Base-by-base conservation (phyloP, 2,329 filamentous ascomycete species). In the Penicillium freii region DNA sequence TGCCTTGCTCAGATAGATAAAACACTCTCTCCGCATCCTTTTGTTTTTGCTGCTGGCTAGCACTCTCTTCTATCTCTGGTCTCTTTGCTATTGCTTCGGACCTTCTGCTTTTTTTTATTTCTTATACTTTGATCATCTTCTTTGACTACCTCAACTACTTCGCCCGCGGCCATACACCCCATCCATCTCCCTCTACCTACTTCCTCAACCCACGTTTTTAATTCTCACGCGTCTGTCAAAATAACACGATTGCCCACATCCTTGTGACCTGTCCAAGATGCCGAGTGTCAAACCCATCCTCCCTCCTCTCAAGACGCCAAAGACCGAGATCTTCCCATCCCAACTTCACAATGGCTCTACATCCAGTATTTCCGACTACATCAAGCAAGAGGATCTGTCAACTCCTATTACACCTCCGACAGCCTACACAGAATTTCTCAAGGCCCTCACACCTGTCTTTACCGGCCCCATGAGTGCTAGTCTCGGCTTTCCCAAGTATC, bases 381-480 rank as follows among this genome's bases (percentile, higher is more conserved):
- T 92, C 80, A 93, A 92, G 75, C 83, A 89, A 65, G 81, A 88
- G 56, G 83, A 87, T 57, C 76, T 81, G 40, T 88, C 87, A 77
- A 97, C 92, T 5, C 92, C 92, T 48, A 96, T 97, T 73, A 95
- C 90, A 51, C 93, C 93, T 51, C 93, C 93, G 4, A 81, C 84
- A 23, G 92, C 93, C 56, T 97, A 97, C 73, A 88, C 91, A 64
- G 92, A 97, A 70, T 97, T 97, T 71, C 86, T 97, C 62, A 93
- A 92, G 77, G 87, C 87, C 60, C 86, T 95, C 77, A 88, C 84
- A 1, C 84, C 84, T 1, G 80, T 88, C 19, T 81, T 92, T 56
- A 85, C 87, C 71, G 91, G 87, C 61, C 89, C 90, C 10, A 77
- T 84, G 50, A 80, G 84, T 49, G 83, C 87, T 44, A 77, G 79